A percentile compares a stretch with the other conserved stretches of the same genome.
Conservation (phyloP, 2,329 filamentous ascomycete species). For the Nannizziopsis arthrosporioides region DNA sequence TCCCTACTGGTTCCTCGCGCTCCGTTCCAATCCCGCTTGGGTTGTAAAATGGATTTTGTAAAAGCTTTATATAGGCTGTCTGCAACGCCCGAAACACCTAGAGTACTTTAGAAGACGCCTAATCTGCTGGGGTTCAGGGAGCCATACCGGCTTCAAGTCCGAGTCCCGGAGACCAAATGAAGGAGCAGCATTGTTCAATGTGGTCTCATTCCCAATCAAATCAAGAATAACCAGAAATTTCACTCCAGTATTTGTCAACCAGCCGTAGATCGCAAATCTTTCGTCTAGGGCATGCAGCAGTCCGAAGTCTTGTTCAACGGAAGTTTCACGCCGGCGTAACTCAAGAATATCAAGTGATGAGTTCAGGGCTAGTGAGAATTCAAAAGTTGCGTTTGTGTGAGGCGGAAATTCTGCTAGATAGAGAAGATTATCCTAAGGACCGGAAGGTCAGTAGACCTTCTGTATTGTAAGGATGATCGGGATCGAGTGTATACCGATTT, state of each 20-base stretch:
- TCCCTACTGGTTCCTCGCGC: conserved; percentile 30
- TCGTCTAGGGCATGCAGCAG: conserved; percentile 90
- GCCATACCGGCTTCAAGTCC: conserved; percentile 68
- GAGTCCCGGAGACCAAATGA: conserved; percentile 64
- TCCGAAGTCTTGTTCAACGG: conserved; percentile 71
- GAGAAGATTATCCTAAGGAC: conserved; percentile 75
- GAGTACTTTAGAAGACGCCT: too few species aligned
- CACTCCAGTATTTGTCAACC: conserved; percentile 89
- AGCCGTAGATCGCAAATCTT: conserved; percentile 84
- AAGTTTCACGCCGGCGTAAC: conserved; percentile 62
- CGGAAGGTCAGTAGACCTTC: conserved; percentile 3
- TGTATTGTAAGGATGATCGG: background rate
- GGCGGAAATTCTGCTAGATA: conserved; percentile 84
- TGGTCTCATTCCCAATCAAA: conserved; percentile 58
- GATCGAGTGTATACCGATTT: conserved; percentile 56
- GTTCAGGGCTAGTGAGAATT: conserved; percentile 84
- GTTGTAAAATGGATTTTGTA: conserved; percentile 91
- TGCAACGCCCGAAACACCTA: conserved; percentile 83
- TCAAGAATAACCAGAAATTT: conserved; percentile 86
- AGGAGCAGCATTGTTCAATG: conserved; percentile 25
- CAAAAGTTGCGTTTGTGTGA: conserved; percentile 51
- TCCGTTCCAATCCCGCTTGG: conserved; percentile 58
- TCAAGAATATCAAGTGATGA: conserved; percentile 91
- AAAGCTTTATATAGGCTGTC: conserved; percentile 72
- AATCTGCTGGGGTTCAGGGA: background rate